Evolutionary conservation across 805 yeast genomes (phyloP), one percentile per base, ranked within the genome.

Genomic region (Schwanniomyces vanrijiae): DNA sequence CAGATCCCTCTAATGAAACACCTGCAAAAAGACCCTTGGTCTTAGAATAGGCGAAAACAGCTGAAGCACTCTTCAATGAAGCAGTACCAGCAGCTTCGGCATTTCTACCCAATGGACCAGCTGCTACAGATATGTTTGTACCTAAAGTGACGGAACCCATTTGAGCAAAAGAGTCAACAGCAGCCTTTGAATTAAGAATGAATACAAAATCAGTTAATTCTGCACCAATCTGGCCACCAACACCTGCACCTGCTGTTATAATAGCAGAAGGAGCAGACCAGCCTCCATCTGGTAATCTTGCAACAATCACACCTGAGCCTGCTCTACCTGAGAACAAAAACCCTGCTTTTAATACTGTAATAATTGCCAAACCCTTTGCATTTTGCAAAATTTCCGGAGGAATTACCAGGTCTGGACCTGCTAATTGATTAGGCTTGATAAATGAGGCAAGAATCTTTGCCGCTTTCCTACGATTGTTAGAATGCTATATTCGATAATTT

Each of bases 261-360:
- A 94, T 86, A 8, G 97, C 99, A 2, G 96, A 85, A 1, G 99
- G 99, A 2, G 97, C 96, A 11, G 97, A 90, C 99, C 99, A 92
- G 0, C 87, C 69, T 0, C 97, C 98, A 67, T 94, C 98, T 2
- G 95, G 95, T 42, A 94, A 76, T 49, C 97, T 75, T 4, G 97
- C 96, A 21, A 92, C 95, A 51, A 92, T 87, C 29, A 92, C 88
- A 53, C 99, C 99, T 1, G 96, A 88, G 21, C 99, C 99, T 0
- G 97, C 98, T 64, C 99, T 81, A 24, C 98, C 99, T 2, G 96
- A 88, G 65, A 92, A 92, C 46, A 92, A 73, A 65, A 92, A 92
- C 2, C 99, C 99, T 3, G 98, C 99, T 65, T 94, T 92, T 48
- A 92, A 74, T n/a, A 94, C 97, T 0, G 98, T 92, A 54, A 92